These are phyloP conservation scores for Backusella circina DNA, from an alignment of 192 early-diverging fungal species.

Conservation along the genomic window DNA sequence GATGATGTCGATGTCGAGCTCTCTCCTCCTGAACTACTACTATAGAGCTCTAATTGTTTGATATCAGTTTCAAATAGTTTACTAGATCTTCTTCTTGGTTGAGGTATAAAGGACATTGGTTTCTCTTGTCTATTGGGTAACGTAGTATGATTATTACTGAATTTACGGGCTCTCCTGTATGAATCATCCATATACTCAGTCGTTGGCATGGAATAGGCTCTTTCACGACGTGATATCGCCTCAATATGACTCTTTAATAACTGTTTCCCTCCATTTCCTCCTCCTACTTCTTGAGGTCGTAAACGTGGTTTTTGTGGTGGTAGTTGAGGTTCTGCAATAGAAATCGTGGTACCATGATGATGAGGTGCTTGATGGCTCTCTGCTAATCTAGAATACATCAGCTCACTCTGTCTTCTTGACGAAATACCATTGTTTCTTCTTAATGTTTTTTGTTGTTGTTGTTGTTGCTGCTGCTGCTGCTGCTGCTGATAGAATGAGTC, in stretches of 20 bases:
- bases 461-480: neutral
- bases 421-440: neutral
- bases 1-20: neutral
- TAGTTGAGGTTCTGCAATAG: neutral
- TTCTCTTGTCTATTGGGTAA: neutral
- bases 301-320: neutral
- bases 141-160: neutral
- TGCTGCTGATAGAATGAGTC: neutral
- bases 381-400: neutral
- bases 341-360: neutral
- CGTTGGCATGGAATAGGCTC: neutral
- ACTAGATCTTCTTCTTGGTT: neutral
- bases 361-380: neutral
- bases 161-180: neutral
- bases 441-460: neutral
- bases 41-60: neutral
- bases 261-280: neutral
- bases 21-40: neutral
- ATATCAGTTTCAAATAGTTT: neutral
- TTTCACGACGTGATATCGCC: neutral
- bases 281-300: neutral
- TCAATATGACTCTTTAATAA: neutral
- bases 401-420: neutral
- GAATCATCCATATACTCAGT: neutral
- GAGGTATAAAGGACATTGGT: neutral